Conservation (phyloP, 2,329 filamentous ascomycete species). For the Stemphylium beticola region DNA sequence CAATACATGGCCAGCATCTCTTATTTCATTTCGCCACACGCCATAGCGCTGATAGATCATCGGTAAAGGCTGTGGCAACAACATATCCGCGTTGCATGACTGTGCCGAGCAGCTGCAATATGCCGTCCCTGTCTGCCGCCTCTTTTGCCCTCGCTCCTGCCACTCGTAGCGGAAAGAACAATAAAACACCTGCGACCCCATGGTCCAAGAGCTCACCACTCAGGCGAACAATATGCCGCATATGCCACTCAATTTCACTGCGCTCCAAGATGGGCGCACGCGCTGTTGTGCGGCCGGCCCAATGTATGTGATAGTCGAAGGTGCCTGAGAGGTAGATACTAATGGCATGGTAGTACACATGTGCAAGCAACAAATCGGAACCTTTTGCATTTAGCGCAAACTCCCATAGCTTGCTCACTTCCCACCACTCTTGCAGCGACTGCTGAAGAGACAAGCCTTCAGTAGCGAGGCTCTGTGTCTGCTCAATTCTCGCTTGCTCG, state of each 20-base stretch:
- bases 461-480: slow-evolving; percentile 16
- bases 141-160: slow-evolving; percentile 30
- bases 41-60: no score
- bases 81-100: slow-evolving; percentile 24
- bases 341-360: slow-evolving; percentile 32
- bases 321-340: slow-evolving; percentile 39
- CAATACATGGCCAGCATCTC: no score
- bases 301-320: slow-evolving; percentile 33
- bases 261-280: slow-evolving; percentile 24
- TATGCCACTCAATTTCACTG: slow-evolving; percentile 21
- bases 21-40: no score
- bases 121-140: slow-evolving; percentile 5
- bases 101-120: slow-evolving; percentile 18
- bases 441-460: slow-evolving; percentile 27
- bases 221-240: slow-evolving; percentile 25
- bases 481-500: background rate
- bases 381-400: slow-evolving; percentile 4
- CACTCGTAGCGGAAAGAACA: slow-evolving; percentile 38
- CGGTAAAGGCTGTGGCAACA: slow-evolving; percentile 9
- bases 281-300: slow-evolving; percentile 11
- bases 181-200: slow-evolving; percentile 27
- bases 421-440: slow-evolving; percentile 25
- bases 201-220: slow-evolving; percentile 21
- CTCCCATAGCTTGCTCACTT: slow-evolving; percentile 18
- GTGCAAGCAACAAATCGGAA: slow-evolving; percentile 21